A percentile compares a stretch with the other conserved stretches of the same genome.
Evolutionary conservation across 495 filamentous ascomycete species (phyloP).

Genomic region (Penicillium flavigenum): DNA sequence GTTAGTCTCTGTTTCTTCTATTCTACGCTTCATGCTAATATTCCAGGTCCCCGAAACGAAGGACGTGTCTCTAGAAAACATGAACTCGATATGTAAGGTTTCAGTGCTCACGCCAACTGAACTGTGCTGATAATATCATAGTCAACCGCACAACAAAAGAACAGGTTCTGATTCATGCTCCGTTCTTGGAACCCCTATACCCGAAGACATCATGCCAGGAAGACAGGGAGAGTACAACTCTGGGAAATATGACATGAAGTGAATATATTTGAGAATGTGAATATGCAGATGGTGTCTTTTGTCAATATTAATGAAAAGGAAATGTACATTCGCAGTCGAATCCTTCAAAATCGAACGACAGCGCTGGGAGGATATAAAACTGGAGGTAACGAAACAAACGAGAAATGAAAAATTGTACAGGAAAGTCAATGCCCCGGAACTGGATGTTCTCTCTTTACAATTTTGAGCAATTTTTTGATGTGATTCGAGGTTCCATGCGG

Average conservation of each 20-base stretch:
- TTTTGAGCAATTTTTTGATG: background rate
- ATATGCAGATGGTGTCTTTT: background rate
- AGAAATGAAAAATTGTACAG: too few relatives aligned
- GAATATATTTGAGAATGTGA: background rate
- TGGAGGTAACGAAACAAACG: too few relatives aligned
- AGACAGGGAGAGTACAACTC: background rate
- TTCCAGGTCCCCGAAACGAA: background rate
- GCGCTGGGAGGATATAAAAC: too few relatives aligned
- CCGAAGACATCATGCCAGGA: background rate
- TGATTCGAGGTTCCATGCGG: background rate
- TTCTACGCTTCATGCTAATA: background rate
- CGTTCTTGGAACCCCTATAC: background rate
- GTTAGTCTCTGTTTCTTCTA: conserved; percentile 11
- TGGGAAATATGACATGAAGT: background rate
- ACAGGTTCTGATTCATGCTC: background rate
- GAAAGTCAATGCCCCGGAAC: background rate
- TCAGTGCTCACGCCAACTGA: background rate
- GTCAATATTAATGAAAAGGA: background rate
- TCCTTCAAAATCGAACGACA: background rate
- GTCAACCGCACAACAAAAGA: background rate
- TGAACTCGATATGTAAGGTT: conserved; percentile 33
- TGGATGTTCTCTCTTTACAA: background rate
- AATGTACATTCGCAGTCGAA: background rate
- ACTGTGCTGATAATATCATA: background rate
- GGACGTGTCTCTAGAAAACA: conserved; percentile 27